Conservation (phyloP, 345 rosid species). For the Hevea brasiliensis region DNA sequence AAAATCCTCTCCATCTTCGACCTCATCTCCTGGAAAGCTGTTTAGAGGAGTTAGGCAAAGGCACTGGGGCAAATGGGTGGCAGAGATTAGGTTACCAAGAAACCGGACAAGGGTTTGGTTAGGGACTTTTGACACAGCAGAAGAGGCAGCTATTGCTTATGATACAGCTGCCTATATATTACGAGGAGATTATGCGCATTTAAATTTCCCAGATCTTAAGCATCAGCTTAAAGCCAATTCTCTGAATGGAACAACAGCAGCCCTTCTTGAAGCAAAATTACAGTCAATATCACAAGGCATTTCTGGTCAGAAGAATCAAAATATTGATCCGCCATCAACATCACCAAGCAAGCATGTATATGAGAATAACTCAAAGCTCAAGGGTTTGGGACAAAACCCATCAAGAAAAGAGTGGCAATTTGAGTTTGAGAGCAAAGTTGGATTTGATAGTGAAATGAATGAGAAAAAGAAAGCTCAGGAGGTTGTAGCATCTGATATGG, state of each 20-base stretch:
- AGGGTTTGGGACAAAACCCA: constrained; percentile 18
- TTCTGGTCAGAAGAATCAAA: not conserved
- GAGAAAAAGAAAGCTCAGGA: constrained; percentile 35
- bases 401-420: constrained; percentile 28
- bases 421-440: too few relatives aligned
- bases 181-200: constrained; percentile 81
- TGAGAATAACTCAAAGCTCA: not conserved
- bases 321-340: not conserved
- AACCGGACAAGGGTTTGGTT: constrained; percentile 97
- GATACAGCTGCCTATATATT: constrained; percentile 90
- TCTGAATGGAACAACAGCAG: constrained; percentile 47
- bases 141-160: constrained; percentile 90
- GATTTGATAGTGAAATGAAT: constrained; percentile 13
- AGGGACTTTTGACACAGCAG: constrained; percentile 90
- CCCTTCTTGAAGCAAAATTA: constrained; percentile 73
- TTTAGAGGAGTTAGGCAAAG: constrained; percentile 93
- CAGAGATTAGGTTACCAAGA: constrained; percentile 89
- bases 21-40: constrained; percentile 50
- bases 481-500: constrained; percentile 39
- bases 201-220: constrained; percentile 82
- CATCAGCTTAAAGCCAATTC: constrained; percentile 52
- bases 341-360: constrained; percentile 13
- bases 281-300: constrained; percentile 54
- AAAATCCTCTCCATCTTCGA: constrained; percentile 21
- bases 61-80: constrained; percentile 99